Percentiles rank a stretch among this genome's conserved stretches.
Conservation (phyloP, 305 asterid species). For the Fraxinus sp. region DNA sequence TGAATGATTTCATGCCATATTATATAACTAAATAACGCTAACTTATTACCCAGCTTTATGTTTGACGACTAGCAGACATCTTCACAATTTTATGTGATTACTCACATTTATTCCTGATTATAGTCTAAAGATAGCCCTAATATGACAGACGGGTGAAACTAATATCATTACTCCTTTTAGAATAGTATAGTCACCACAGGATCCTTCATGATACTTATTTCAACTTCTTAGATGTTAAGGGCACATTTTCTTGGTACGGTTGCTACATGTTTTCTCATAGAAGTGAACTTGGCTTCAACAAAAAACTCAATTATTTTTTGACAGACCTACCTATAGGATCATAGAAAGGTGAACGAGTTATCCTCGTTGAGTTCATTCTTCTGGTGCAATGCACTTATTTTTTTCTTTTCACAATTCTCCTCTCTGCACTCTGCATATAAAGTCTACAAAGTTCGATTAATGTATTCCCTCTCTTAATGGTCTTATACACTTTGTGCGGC, state of each 20-base stretch:
- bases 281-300: not conserved
- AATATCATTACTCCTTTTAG: not conserved
- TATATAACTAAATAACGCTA: not conserved
- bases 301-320: not conserved
- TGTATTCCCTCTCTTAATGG: not conserved
- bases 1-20: not conserved
- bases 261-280: not conserved
- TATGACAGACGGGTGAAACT: not conserved
- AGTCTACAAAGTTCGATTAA: not conserved
- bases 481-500: conserved; percentile 17
- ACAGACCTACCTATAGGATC: not conserved
- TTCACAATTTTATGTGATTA: not conserved
- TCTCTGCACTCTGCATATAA: not conserved
- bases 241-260: not conserved
- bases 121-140: not conserved
- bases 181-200: not conserved
- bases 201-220: not conserved
- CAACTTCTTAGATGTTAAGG: not conserved
- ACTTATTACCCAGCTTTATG: not conserved
- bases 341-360: not conserved
- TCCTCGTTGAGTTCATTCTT: not conserved
- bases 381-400: not conserved
- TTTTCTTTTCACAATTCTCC: not conserved
- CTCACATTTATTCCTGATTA: not conserved
- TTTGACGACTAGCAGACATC: not conserved